Evolutionary conservation across 1,284 basidiomycete species (phyloP), one percentile per base, ranked within the genome.

Genomic region (Trichosporon sp.): DNA sequence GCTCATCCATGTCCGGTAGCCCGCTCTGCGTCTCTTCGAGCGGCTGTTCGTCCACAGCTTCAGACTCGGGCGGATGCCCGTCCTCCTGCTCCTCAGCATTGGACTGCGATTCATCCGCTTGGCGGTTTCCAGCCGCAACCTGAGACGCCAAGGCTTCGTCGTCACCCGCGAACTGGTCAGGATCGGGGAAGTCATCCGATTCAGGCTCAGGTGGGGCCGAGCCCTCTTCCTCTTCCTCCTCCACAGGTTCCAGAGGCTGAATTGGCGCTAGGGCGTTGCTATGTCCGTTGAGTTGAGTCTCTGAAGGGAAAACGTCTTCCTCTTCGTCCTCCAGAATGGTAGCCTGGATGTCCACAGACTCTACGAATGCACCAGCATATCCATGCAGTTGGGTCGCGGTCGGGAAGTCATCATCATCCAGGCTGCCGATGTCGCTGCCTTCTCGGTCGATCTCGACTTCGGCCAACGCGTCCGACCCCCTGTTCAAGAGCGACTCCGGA

Each of bases 1-100:
- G 16, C 59, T 63, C 31, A 31, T 63, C 59, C 59, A 63, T 63
- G n/a, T n/a, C 59, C 7, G 59, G 59, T 1, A 63, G 59, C 16
- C 32, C 59, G 14, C 14, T 63, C 31, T 11, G 14, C 16, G 14
- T 16, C 12, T 14, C 59, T 8, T 26, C 51, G 11, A 19, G 1
- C 3, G 51, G 26, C 19, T 10, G 8, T 2, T 54, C 19, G 4
- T 11, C 43, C 16, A 3, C 43, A 11, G n/a, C 10, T 8, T 21
- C 19, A 51, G 38, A 40, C 38, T 40, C 12, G 8, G 38, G 38
- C 38, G 2, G 38, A 12, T 40, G 10, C 2, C 12, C 10, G 10
- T 8, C 19, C 19, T 54, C 19, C 6, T 10, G 14, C 10, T 10
- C 19, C 14, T 26, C 51, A 16, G 8, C 51, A 6, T 26, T 10